Percentiles rank a stretch among this genome's conserved stretches.
Evolutionary conservation across 805 yeast species (phyloP).

Genomic region (Lachancea nothofagi): DNA sequence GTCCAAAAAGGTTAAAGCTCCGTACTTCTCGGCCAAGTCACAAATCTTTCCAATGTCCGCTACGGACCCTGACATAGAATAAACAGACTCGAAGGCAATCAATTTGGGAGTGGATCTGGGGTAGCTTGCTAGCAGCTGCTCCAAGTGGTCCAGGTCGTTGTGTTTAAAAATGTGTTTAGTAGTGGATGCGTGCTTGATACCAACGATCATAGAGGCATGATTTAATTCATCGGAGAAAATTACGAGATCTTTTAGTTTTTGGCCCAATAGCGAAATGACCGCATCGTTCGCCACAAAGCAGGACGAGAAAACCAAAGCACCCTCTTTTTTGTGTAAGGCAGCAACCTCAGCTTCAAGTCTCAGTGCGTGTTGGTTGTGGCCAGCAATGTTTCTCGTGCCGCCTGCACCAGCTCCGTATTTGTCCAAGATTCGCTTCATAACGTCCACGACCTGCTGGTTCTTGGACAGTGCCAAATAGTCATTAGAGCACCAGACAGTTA

Average conservation of each 20-base stretch:
- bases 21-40: slow-evolving; percentile 94
- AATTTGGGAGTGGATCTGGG: slow-evolving; percentile 89
- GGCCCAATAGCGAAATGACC: slow-evolving; percentile 83
- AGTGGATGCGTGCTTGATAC: slow-evolving; percentile 85
- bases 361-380: slow-evolving; percentile 90
- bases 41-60: slow-evolving; percentile 90
- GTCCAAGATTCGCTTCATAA: slow-evolving; percentile 75
- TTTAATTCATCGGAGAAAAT: slow-evolving; percentile 89
- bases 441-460: slow-evolving; percentile 62
- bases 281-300: slow-evolving; percentile 98
- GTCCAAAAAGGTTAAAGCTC: slow-evolving; percentile 93
- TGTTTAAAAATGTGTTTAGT: slow-evolving; percentile 88
- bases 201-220: slow-evolving; percentile 97
- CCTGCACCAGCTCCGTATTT: slow-evolving; percentile 98
- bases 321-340: slow-evolving; percentile 87
- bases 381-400: slow-evolving; percentile 98
- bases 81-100: slow-evolving; percentile 95
- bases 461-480: slow-evolving; percentile 95
- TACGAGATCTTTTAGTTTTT: slow-evolving; percentile 81
- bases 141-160: slow-evolving; percentile 81
- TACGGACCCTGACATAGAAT: slow-evolving; percentile 97
- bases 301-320: slow-evolving; percentile 89
- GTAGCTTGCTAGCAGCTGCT: slow-evolving; percentile 65
- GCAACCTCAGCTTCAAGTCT: slow-evolving; percentile 82
- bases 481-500: slow-evolving; percentile 98